Conservation (phyloP, 208 protist species). For the Leishmania major region DNA sequence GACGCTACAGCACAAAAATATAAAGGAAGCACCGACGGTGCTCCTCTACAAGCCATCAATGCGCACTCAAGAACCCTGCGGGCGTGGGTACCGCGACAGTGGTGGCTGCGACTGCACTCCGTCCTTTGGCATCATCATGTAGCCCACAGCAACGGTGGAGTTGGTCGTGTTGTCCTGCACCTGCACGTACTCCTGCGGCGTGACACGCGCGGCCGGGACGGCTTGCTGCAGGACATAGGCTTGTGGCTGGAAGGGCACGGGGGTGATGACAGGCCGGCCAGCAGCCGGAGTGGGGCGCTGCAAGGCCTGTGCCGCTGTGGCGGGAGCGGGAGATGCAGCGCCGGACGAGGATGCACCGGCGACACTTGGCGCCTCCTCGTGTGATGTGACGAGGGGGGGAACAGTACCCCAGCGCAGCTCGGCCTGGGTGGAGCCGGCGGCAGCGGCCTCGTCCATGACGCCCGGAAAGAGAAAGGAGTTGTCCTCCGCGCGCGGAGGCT, state of each 20-base stretch:
- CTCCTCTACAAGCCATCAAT: background rate
- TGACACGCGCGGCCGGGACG: constrained; percentile 30
- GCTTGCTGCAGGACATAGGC: constrained; percentile 50
- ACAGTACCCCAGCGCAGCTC: constrained; percentile 48
- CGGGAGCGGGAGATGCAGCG: constrained; percentile 19
- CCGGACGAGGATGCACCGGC: background rate
- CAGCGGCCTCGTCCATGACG: constrained; percentile 79
- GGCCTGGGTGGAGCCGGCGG: constrained; percentile 11
- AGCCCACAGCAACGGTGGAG: constrained; percentile 66
- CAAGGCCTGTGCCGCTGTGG: constrained; percentile 9
- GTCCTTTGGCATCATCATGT: constrained; percentile 67
- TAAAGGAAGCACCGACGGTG: background rate
- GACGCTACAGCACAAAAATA: background rate
- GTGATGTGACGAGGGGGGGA: constrained; percentile 21
- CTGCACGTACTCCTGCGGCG: constrained; percentile 79
- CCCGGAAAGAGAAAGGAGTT: constrained; percentile 86
- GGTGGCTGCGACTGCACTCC: constrained; percentile 14
- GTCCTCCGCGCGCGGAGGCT: constrained; percentile 89
- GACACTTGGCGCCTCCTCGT: constrained; percentile 2
- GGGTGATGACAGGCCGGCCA: constrained; percentile 41
- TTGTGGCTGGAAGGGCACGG: constrained; percentile 74
- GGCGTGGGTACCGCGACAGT: constrained; percentile 9
- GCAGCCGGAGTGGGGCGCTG: constrained; percentile 17
- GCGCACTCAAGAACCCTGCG: background rate
- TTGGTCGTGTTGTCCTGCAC: constrained; percentile 73